phyloP scores from a whole-genome alignment of 1,284 basidiomycete species.

The Apiotrichum laibachii region DNA sequence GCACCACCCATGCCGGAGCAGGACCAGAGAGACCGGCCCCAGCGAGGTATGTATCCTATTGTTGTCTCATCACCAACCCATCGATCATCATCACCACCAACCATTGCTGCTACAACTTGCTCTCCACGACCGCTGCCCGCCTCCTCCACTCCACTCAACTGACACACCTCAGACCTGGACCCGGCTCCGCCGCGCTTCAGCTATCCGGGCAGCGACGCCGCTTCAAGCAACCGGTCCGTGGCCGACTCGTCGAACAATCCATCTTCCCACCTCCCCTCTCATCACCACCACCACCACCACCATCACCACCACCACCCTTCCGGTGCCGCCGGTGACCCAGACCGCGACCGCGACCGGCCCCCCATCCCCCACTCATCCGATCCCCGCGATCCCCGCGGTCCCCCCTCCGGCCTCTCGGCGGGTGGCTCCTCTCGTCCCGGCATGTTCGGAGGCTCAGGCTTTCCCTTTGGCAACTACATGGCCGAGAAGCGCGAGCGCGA shows the following conservation, averaged over 20 bases:
- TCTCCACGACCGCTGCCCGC: background rate
- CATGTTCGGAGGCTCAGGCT: conserved; percentile 3
- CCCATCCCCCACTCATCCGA: conserved; percentile 6
- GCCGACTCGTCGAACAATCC: background rate
- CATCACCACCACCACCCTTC: conserved; percentile 6
- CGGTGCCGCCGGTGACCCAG: background rate
- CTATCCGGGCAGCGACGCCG: background rate
- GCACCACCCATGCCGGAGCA: too few relatives aligned
- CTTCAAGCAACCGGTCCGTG: background rate
- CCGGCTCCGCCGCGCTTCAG: background rate
- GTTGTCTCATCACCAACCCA: too few relatives aligned
- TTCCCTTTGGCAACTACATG: conserved; percentile 10
- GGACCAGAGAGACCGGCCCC: too few relatives aligned
- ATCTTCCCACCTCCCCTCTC: conserved; percentile 2
- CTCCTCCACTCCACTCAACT: background rate
- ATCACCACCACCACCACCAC: conserved; percentile 11
- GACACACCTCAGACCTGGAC: background rate
- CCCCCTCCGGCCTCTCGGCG: background rate
- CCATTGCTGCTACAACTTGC: background rate
- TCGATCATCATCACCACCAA: too few relatives aligned
- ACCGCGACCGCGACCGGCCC: conserved; percentile 1
- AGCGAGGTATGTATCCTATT: too few relatives aligned
- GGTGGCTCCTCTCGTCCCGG: background rate
- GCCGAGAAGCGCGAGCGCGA: conserved; percentile 21
- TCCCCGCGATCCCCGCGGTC: background rate